Evolutionary conservation across 257 asterid species (phyloP).

Genomic region (Capsicum rhomboideum): DNA sequence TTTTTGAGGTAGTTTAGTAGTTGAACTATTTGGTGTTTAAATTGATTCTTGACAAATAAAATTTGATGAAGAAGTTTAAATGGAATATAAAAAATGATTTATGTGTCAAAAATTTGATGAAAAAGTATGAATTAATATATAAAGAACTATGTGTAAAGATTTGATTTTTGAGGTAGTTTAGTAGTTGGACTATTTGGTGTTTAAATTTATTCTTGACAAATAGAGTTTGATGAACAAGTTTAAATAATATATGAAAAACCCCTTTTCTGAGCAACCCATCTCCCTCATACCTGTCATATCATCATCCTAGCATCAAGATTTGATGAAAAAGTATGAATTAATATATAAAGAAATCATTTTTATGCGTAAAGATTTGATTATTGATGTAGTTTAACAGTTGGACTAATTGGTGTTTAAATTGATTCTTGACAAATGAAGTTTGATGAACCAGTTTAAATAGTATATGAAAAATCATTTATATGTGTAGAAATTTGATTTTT

Average conservation of each 20-base stretch:
- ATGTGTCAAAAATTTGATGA: neutral
- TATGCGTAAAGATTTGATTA: neutral
- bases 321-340: no score
- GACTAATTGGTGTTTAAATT: neutral
- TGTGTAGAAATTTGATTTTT: neutral
- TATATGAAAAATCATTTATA: neutral
- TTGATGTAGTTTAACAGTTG: neutral
- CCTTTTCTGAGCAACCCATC: no score
- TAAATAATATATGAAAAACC: neutral
- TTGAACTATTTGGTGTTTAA: neutral
- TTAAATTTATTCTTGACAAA: neutral
- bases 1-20: neutral
- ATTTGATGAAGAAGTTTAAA: no score
- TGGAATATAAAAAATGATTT: no score
- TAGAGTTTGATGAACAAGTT: neutral
- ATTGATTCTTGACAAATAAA: no score
- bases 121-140: neutral
- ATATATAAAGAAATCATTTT: no score
- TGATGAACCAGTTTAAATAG: neutral
- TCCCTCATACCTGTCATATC: no score
- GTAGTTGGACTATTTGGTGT: neutral
- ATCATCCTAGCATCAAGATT: no score
- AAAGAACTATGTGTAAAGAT: neutral
- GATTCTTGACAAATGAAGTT: neutral
- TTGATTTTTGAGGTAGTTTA: neutral